These are phyloP conservation scores for Arthroderma uncinatum DNA, from an alignment of 2,329 filamentous ascomycete genomes.

Conservation along the genomic window DNA sequence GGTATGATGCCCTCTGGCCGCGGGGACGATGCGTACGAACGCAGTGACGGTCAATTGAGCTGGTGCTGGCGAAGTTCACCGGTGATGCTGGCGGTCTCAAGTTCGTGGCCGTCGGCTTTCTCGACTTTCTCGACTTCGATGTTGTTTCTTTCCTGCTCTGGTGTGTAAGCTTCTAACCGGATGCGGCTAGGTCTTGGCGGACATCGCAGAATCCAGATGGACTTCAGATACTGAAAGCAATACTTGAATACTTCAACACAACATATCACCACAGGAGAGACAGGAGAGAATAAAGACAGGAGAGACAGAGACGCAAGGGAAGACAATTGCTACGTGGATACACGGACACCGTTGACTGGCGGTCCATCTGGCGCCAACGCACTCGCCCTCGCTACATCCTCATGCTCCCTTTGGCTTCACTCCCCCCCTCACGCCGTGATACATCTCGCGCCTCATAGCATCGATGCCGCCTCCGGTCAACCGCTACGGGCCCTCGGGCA, in stretches of 20 bases:
- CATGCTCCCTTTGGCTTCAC: slow-evolving; percentile 3
- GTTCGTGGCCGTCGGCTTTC: too few species aligned
- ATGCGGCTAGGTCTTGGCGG: background rate
- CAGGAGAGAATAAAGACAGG: too few species aligned
- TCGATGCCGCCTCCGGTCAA: slow-evolving; percentile 49
- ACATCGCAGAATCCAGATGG: too few species aligned
- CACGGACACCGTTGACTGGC: background rate
- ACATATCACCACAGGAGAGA: too few species aligned
- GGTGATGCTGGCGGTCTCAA: background rate
- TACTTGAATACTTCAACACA: too few species aligned
- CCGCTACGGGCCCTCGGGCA: slow-evolving; percentile 47
- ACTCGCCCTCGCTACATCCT: background rate
- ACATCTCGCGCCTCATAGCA: slow-evolving; percentile 17
- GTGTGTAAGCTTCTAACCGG: background rate
- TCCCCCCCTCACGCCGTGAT: slow-evolving; percentile 12
- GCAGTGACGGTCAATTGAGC: slow-evolving; percentile 3
- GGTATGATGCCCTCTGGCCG: background rate
- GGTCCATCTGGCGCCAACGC: background rate
- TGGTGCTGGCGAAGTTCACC: background rate
- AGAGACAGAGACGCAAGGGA: too few species aligned
- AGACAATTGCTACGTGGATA: background rate
- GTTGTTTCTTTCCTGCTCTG: background rate
- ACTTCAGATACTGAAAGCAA: too few species aligned
- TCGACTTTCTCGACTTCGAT: too few species aligned
- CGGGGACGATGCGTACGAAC: background rate